Evolutionary conservation across 352 stramenopile species (phyloP).

Genomic region (Phytopythium oedochilum): DNA sequence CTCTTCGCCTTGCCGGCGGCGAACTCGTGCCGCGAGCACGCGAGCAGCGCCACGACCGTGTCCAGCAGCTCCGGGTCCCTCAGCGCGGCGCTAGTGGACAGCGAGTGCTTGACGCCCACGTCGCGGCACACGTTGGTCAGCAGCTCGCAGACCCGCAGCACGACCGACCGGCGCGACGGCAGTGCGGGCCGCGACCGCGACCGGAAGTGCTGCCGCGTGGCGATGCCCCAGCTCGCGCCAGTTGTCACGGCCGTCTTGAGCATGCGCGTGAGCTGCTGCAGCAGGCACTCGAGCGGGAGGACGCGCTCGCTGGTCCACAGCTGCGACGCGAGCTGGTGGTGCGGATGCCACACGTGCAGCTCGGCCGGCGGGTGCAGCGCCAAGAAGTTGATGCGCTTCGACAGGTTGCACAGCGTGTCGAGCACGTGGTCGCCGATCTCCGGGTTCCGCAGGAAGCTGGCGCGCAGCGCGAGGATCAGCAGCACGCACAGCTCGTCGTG

Average conservation of each 20-base stretch:
- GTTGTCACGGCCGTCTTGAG: constrained; percentile 8
- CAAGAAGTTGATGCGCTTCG: constrained; percentile 68
- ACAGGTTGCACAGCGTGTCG: constrained; percentile 69
- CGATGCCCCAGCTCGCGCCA: constrained; percentile 6
- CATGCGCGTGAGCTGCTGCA: constrained; percentile 46
- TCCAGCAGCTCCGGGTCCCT: constrained; percentile 41
- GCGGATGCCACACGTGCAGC: constrained; percentile 53
- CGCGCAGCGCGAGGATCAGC: constrained; percentile 52
- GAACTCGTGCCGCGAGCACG: constrained; percentile 52
- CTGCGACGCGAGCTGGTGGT: constrained; percentile 53
- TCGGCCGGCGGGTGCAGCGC: constrained; percentile 44
- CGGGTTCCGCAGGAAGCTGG: constrained; percentile 24
- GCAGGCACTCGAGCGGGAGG: constrained; percentile 55
- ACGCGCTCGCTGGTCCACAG: constrained; percentile 60
- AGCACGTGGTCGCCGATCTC: constrained; percentile 68
- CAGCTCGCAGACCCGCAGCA: constrained; percentile 58
- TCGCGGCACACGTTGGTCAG: constrained; percentile 58
- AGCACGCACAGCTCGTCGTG: constrained; percentile 66
- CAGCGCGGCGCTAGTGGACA: constrained; percentile 41
- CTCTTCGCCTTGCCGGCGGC: constrained; percentile 17
- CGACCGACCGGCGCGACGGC: constrained; percentile 39
- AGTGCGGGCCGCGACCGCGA: constrained; percentile 1
- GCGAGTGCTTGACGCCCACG: constrained; percentile 31
- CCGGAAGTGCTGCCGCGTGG: constrained; percentile 23
- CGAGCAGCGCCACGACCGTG: constrained; percentile 44